phyloP scores from a whole-genome alignment of 495 filamentous ascomycete species.

The Podospora pseudocomata region DNA sequence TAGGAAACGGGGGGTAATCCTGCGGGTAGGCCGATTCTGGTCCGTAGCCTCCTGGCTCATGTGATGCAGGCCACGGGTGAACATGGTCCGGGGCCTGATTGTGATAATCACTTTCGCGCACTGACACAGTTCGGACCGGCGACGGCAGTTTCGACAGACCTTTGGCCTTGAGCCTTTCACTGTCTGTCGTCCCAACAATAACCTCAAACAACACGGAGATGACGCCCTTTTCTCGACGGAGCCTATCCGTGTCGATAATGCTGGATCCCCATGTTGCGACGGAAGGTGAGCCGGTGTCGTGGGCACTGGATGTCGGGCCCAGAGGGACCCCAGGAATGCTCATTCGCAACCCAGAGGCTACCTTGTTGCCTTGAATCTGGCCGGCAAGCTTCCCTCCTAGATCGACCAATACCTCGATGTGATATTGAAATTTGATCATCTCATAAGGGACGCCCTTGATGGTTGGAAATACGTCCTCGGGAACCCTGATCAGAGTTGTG shows the following conservation, averaged over 20 bases:
- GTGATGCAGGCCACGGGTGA: slow-evolving; percentile 13
- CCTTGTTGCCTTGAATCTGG: slow-evolving; percentile 43
- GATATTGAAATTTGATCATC: slow-evolving; percentile 92
- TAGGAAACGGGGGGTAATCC: slow-evolving; percentile 25
- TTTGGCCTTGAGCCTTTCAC: slow-evolving; percentile 57
- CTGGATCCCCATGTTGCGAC: slow-evolving; percentile 61
- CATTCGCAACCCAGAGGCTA: slow-evolving; percentile 25
- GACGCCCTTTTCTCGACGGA: slow-evolving; percentile 83
- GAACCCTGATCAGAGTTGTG: slow-evolving; percentile 76
- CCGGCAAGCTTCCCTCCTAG: slow-evolving; percentile 79
- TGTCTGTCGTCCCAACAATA: slow-evolving; percentile 84
- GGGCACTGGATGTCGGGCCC: slow-evolving; percentile 23
- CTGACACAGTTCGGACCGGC: slow-evolving; percentile 23
- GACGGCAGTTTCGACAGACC: slow-evolving; percentile 33
- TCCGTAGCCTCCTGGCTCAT: slow-evolving; percentile 18
- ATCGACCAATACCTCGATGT: slow-evolving; percentile 87
- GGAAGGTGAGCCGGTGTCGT: slow-evolving; percentile 33
- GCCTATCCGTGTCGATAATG: slow-evolving; percentile 84
- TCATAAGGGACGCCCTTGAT: slow-evolving; percentile 83
- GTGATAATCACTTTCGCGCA: slow-evolving; percentile 14
- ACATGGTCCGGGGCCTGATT: slow-evolving; percentile 17
- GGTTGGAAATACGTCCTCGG: slow-evolving; percentile 88
- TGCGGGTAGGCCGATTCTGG: slow-evolving; percentile 22
- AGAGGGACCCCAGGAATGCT: slow-evolving; percentile 17
- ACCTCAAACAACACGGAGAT: slow-evolving; percentile 80